phyloP scores from a whole-genome alignment of 176 grass and related monocot species.

The Pontederia crassipes region DNA sequence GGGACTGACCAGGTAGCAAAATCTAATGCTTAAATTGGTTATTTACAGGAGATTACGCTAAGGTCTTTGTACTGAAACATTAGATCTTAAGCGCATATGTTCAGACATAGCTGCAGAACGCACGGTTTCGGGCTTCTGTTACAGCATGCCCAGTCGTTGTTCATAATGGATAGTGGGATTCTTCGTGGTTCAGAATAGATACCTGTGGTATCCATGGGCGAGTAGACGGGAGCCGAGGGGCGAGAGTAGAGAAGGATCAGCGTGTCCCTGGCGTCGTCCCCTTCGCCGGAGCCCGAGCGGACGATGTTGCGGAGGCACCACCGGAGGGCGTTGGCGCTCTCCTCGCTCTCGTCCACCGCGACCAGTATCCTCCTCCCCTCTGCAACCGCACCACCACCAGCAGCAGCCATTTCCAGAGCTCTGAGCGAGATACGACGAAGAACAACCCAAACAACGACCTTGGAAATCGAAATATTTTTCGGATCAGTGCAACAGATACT shows the following conservation, averaged over 20 bases:
- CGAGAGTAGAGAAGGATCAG: constrained; percentile 56
- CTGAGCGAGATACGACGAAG: no score
- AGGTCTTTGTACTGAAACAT: no score
- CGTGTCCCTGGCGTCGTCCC: constrained; percentile 21
- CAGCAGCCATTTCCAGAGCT: background rate
- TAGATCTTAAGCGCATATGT: no score
- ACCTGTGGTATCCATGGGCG: constrained; percentile 54
- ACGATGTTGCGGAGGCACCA: constrained; percentile 59
- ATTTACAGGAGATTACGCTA: no score
- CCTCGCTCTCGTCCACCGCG: constrained; percentile 74
- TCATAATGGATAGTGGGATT: background rate
- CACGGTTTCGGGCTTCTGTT: background rate
- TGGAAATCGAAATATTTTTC: no score
- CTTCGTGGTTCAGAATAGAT: background rate
- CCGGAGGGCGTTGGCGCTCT: constrained; percentile 54
- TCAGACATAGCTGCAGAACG: no score
- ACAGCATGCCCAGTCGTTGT: background rate
- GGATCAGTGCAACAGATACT: no score
- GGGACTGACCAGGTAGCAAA: no score
- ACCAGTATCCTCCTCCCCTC: constrained; percentile 38
- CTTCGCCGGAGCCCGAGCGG: background rate
- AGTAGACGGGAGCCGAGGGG: constrained; percentile 33
- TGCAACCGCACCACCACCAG: constrained; percentile 1
- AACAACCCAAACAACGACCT: no score
- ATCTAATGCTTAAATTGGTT: background rate